These are phyloP conservation scores for Saccharata proteae DNA, from an alignment of 2,329 filamentous ascomycete genomes.

Conservation along the genomic window DNA sequence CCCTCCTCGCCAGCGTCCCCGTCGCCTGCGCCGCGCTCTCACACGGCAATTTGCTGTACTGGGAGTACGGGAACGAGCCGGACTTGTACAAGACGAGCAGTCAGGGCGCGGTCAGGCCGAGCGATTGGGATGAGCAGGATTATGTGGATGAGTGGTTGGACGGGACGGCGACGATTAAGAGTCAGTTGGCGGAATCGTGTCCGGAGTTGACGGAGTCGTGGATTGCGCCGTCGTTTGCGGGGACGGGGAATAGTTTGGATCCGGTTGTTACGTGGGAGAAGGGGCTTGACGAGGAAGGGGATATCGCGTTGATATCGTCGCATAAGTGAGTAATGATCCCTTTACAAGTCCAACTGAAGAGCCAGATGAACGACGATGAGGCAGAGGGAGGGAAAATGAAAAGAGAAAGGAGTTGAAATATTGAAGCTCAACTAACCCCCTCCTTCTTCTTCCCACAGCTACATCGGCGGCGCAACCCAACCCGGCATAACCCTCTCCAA, in stretches of 20 bases:
- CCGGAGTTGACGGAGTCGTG: slow-evolving; percentile 38
- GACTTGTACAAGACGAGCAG: slow-evolving; percentile 43
- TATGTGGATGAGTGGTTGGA: slow-evolving; percentile 49
- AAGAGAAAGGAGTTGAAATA: too few relatives aligned
- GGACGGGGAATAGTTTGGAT: slow-evolving; percentile 39
- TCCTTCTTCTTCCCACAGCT: slow-evolving; percentile 34
- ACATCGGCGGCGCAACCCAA: slow-evolving; percentile 48
- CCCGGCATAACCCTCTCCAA: slow-evolving; percentile 50
- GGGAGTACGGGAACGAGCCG: slow-evolving; percentile 55
- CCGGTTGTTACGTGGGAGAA: slow-evolving; percentile 39
- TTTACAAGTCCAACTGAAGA: too few relatives aligned
- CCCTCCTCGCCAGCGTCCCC: slow-evolving; percentile 42
- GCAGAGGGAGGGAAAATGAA: slow-evolving; percentile 7
- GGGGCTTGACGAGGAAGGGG: slow-evolving; percentile 38
- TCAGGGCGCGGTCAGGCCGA: slow-evolving; percentile 40
- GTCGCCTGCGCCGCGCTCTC: slow-evolving; percentile 46
- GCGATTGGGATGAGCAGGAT: slow-evolving; percentile 40
- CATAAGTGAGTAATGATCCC: slow-evolving; percentile 40
- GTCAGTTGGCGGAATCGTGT: slow-evolving; percentile 35
- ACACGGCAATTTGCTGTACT: slow-evolving; percentile 39
- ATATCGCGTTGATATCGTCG: slow-evolving; percentile 43
- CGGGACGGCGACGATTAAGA: slow-evolving; percentile 39
- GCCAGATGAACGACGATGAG: too few relatives aligned
- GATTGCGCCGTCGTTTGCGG: slow-evolving; percentile 48
- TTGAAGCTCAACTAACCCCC: background rate